Percentiles rank a stretch among this genome's conserved stretches.
Conservation (phyloP, 202 grass and related monocot species). For the Setaria italica region DNA sequence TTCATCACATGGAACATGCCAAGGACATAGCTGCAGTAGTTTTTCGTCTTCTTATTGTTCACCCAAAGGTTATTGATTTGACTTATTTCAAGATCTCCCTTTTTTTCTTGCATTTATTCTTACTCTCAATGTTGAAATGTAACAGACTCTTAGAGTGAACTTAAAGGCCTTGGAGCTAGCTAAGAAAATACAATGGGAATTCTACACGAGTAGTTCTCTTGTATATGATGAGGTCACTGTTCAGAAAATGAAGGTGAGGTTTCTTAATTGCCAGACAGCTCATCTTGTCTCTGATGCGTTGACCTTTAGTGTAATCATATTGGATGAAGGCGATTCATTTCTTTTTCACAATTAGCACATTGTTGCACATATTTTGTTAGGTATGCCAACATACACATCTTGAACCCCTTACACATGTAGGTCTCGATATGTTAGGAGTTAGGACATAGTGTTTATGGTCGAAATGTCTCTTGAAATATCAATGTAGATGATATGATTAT, state of each 20-base stretch:
- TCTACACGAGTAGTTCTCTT: conserved; percentile 65
- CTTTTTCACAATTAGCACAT: background rate
- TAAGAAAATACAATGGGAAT: conserved; percentile 80
- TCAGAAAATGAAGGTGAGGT: conserved; percentile 75
- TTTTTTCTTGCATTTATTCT: conserved; percentile 29
- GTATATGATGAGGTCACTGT: conserved; percentile 49
- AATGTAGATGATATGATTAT: background rate
- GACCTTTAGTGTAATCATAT: conserved; percentile 30
- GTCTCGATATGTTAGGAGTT: background rate
- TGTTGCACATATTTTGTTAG: conserved; percentile 7
- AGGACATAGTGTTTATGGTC: background rate
- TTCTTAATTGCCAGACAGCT: conserved; percentile 30
- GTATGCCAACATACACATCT: conserved; percentile 31
- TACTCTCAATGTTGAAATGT: conserved; percentile 40
- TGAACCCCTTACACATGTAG: conserved; percentile 12
- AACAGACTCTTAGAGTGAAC: conserved; percentile 76
- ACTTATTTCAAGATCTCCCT: conserved; percentile 8
- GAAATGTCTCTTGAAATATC: conserved; percentile 27
- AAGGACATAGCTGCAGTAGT: conserved; percentile 74
- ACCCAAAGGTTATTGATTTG: conserved; percentile 65
- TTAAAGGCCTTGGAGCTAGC: conserved; percentile 87
- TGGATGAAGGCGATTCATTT: background rate
- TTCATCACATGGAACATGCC: conserved; percentile 54
- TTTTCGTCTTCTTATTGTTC: conserved; percentile 85
- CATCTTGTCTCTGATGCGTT: conserved; percentile 9